Evolutionary conservation across 1,139 yeast genomes (phyloP), one percentile per base, ranked within the genome.

Genomic region (Geotrichum citri-aurantii): DNA sequence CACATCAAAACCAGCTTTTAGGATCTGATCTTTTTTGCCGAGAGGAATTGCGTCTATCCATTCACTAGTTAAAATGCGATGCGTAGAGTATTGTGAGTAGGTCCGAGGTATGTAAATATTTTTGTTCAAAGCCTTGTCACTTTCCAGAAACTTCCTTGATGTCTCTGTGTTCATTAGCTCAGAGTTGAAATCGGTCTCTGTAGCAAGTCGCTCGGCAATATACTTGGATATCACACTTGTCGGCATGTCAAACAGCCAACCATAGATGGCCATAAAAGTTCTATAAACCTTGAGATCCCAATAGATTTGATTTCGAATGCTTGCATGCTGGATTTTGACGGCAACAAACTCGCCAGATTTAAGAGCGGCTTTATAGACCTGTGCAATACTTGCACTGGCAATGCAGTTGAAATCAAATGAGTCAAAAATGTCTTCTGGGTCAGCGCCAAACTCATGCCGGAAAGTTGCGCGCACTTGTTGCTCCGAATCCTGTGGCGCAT

Each of bases 361-460:
- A 62, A 86, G 73, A 48, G 66, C 67, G 0, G 82, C 92, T 61
- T 72, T 73, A 68, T 86, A 90, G 2, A 86, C 92, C 67, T 86
- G 92, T 0, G 92, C 91, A 62, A 86, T 81, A 10, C 87, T 82
- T 0, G 91, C 92, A 68, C 87, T 81, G 5, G 91, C 92, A 17
- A 84, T 72, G 0, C 91, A 87, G 0, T 63, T 67, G 50, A 81
- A 83, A 48, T 86, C 74, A 26, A 65, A 64, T 8, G 71, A 75
- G 66, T 84, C 85, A 2, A 79, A 64, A 27, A 73, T 73, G 8
- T 74, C 71, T 51, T 78, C 79, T 66, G 81, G 81, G 62, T 78
- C 70, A 0, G 63, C 61, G 0, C 86, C 86, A 49, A 81, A 74
- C 61, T 79, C 81, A 31, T 68, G 66, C 33, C 68, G 71, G 62